Evolutionary conservation across 1,284 basidiomycete genomes (phyloP).

Genomic region (Heterobasidion annosum): DNA sequence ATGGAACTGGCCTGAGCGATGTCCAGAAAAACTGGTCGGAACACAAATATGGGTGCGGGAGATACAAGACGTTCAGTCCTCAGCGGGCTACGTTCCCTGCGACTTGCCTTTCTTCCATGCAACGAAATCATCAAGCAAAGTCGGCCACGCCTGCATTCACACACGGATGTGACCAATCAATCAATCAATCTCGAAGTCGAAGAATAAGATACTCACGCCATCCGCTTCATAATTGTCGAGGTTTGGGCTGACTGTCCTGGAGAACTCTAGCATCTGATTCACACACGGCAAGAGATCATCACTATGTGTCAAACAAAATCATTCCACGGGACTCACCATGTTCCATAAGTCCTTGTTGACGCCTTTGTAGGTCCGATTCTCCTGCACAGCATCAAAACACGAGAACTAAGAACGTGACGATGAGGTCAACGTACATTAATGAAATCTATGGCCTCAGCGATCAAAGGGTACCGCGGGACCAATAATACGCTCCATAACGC

Average conservation of each 20-base stretch:
- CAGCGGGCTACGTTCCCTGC: background rate
- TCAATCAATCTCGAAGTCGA: background rate
- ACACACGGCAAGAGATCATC: too few relatives aligned
- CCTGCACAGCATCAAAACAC: slow-evolving; percentile 26
- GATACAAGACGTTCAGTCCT: background rate
- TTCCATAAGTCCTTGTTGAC: slow-evolving; percentile 78
- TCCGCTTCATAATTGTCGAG: slow-evolving; percentile 63
- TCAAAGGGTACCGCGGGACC: slow-evolving; percentile 51
- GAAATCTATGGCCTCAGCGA: slow-evolving; percentile 52
- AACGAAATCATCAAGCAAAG: slow-evolving; percentile 67
- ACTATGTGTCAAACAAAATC: too few relatives aligned
- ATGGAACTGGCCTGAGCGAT: background rate
- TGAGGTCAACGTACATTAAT: slow-evolving; percentile 36
- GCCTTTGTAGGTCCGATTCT: slow-evolving; percentile 56
- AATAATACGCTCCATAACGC: slow-evolving; percentile 71
- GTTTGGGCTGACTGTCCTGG: slow-evolving; percentile 47
- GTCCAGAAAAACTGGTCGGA: background rate
- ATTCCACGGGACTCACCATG: slow-evolving; percentile 39
- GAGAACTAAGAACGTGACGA: slow-evolving; percentile 1
- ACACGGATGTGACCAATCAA: slow-evolving; percentile 6
- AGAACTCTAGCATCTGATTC: slow-evolving; percentile 63
- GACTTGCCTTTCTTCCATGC: slow-evolving; percentile 41
- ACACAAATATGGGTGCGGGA: background rate
- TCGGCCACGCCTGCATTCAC: slow-evolving; percentile 61
- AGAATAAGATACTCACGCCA: slow-evolving; percentile 38